These are phyloP conservation scores for Populus trichocarpa DNA, from an alignment of 441 rosid species.

Conservation along the genomic window DNA sequence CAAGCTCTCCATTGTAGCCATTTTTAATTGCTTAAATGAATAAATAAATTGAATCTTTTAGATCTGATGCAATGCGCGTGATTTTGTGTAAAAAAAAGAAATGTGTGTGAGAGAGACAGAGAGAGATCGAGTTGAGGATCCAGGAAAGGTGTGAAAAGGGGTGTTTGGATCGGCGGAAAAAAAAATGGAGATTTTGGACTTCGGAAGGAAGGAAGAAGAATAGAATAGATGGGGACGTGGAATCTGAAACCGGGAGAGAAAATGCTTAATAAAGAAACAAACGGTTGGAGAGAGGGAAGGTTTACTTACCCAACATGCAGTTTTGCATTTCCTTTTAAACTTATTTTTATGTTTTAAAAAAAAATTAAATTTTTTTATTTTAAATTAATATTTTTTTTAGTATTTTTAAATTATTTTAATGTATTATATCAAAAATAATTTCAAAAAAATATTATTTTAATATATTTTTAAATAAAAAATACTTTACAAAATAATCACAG, in stretches of 20 bases:
- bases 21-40: constrained; percentile 17
- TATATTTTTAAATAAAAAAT: too few relatives aligned
- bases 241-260: constrained; percentile 8
- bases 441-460: too few relatives aligned
- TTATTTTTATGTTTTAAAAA: too few relatives aligned
- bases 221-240: constrained; percentile 1
- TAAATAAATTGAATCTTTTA: background rate
- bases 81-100: background rate
- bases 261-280: background rate
- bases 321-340: background rate
- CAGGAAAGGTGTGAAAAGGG: background rate
- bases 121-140: background rate
- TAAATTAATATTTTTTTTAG: too few relatives aligned
- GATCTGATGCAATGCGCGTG: constrained; percentile 25
- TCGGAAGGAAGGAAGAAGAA: background rate
- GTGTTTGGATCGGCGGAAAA: constrained; percentile 1
- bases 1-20: constrained; percentile 97
- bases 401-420: too few relatives aligned
- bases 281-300: background rate
- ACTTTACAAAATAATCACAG: too few relatives aligned
- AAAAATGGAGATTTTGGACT: background rate
- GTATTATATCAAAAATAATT: too few relatives aligned
- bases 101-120: background rate
- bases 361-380: too few relatives aligned
- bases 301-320: background rate